Conservation (phyloP, 768 basidiomycete species). For the Pleurotus ostreatus region DNA sequence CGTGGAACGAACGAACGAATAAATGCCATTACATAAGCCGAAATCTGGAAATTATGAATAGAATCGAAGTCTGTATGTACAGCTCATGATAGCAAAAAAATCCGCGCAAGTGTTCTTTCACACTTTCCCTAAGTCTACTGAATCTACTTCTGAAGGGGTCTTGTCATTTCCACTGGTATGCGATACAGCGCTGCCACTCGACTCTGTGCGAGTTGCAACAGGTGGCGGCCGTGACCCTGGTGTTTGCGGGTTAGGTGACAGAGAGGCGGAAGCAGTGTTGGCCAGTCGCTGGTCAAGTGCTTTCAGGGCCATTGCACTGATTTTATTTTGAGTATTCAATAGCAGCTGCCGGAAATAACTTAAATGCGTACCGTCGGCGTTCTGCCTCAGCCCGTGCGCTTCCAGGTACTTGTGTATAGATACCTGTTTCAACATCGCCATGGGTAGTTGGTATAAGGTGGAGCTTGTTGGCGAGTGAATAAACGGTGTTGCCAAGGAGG, state of each 20-base stretch:
- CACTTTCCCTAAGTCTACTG: constrained; percentile 25
- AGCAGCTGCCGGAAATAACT: neutral
- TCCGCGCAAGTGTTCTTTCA: neutral
- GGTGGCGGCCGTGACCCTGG: constrained; percentile 25
- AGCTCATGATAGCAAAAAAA: constrained; percentile 1
- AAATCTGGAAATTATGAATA: neutral
- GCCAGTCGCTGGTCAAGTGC: constrained; percentile 93
- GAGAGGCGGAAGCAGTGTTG: constrained; percentile 42
- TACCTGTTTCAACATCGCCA: constrained; percentile 67
- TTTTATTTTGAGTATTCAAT: constrained; percentile 7
- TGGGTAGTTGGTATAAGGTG: constrained; percentile 67
- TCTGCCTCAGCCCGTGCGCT: constrained; percentile 95
- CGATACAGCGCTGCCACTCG: constrained; percentile 20
- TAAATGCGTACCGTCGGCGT: constrained; percentile 67
- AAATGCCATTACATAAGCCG: constrained; percentile 9
- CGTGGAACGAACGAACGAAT: neutral
- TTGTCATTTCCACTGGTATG: constrained; percentile 32
- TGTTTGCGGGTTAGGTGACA: constrained; percentile 18
- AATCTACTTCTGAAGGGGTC: constrained; percentile 30
- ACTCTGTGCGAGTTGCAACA: neutral
- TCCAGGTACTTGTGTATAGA: constrained; percentile 75
- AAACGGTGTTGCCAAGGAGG: constrained; percentile 61
- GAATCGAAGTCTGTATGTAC: constrained; percentile 1
- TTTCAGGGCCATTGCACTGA: constrained; percentile 91
- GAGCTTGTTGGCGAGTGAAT: constrained; percentile 62